These are phyloP conservation scores for Podospora pseudocomata DNA, from an alignment of 495 filamentous ascomycete species.

Conservation along the genomic window DNA sequence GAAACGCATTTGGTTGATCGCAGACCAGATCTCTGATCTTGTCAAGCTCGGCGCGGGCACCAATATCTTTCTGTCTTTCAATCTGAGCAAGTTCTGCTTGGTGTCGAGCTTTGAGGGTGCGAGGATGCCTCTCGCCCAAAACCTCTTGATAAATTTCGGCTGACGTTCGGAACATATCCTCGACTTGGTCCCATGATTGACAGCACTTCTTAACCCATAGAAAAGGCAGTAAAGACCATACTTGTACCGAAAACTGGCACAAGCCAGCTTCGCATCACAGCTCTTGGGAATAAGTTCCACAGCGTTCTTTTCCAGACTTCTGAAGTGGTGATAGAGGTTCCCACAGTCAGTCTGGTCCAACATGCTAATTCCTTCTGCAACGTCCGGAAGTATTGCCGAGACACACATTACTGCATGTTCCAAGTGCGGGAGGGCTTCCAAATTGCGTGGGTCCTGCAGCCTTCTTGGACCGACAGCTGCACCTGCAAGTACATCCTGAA, in stretches of 20 bases:
- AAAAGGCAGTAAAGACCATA: background rate
- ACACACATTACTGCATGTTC: background rate
- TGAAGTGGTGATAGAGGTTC: background rate
- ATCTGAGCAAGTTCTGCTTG: background rate
- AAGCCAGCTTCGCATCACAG: background rate
- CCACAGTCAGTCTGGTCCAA: background rate
- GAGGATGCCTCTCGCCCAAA: background rate
- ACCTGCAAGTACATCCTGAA: background rate
- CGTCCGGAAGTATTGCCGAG: background rate
- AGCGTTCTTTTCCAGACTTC: background rate
- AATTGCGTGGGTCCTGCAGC: background rate
- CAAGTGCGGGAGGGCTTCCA: background rate
- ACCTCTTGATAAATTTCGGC: background rate
- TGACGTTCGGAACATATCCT: background rate
- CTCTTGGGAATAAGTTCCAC: background rate
- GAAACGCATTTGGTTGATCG: background rate
- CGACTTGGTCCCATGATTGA: background rate
- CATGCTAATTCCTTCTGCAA: background rate
- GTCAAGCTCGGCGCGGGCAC: background rate
- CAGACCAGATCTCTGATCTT: background rate
- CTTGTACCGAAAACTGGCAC: background rate
- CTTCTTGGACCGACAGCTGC: background rate
- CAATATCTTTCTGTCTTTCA: background rate
- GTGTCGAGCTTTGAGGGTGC: background rate
- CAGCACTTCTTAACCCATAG: background rate